phyloP scores from a whole-genome alignment of 164 flowering plant genomes.

The Taxillus chinensis region DNA sequence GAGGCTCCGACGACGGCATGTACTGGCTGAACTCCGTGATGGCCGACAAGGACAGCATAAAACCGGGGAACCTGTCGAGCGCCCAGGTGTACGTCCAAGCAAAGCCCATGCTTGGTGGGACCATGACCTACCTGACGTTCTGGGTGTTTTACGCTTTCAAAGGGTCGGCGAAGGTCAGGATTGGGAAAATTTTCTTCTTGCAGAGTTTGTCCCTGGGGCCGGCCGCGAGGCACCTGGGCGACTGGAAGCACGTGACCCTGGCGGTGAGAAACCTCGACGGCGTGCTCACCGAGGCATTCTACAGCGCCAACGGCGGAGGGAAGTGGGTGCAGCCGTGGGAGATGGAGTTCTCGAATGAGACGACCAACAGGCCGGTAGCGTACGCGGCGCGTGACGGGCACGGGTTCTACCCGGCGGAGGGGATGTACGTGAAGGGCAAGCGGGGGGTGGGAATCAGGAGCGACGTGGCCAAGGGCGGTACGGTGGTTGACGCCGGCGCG shows the following conservation, averaged over 20 bases:
- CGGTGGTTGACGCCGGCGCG: conserved; percentile 22
- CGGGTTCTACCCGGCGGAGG: conserved; percentile 26
- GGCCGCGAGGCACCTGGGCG: conserved; percentile 49
- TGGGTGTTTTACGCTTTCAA: conserved; percentile 91
- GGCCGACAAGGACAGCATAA: conserved; percentile 37
- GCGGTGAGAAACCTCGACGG: conserved; percentile 50
- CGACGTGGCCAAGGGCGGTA: conserved; percentile 28
- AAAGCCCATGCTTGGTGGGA: conserved; percentile 65
- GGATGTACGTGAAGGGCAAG: conserved; percentile 31
- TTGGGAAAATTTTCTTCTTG: conserved; percentile 15
- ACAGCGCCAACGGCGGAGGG: conserved; percentile 38
- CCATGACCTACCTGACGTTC: conserved; percentile 54
- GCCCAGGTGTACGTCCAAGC: conserved; percentile 49
- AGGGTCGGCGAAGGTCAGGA: conserved; percentile 37
- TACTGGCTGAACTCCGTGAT: conserved; percentile 80
- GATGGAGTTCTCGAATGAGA: conserved; percentile 22
- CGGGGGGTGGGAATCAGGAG: conserved; percentile 32
- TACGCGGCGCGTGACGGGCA: conserved; percentile 15
- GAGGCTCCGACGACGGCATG: conserved; percentile 53
- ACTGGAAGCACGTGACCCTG: conserved; percentile 59
- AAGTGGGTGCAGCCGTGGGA: conserved; percentile 34
- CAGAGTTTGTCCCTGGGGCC: conserved; percentile 12
- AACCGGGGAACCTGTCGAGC: conserved; percentile 45
- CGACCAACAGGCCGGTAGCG: conserved; percentile 28
- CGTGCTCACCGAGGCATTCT: conserved; percentile 22